phyloP scores from a whole-genome alignment of 257 asterid species.

The Lantana camara region DNA sequence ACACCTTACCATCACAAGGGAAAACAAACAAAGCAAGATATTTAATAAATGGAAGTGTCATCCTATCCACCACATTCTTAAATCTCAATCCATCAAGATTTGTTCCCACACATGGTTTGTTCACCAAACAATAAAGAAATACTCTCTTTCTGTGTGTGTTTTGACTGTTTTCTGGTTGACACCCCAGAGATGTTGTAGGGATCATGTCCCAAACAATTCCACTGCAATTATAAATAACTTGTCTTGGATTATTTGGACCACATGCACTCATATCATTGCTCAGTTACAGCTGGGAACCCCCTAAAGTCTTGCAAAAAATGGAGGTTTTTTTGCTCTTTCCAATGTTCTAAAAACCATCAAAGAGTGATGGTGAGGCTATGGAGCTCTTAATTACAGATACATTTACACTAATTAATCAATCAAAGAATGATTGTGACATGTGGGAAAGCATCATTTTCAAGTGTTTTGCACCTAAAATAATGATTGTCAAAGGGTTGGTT shows the following conservation, averaged over 20 bases:
- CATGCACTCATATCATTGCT: conserved; percentile 65
- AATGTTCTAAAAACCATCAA: conserved; percentile 21
- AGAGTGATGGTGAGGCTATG: conserved; percentile 25
- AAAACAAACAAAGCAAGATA: not conserved
- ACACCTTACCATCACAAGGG: no score
- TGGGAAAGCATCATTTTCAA: conserved; percentile 28
- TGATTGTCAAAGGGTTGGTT: not conserved
- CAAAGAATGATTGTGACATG: conserved; percentile 43
- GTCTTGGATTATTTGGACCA: conserved; percentile 72
- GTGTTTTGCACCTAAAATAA: not conserved
- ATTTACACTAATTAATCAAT: conserved; percentile 12
- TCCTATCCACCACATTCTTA: conserved; percentile 19
- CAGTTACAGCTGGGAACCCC: conserved; percentile 41
- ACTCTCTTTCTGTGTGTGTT: conserved; percentile 16
- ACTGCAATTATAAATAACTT: conserved; percentile 46
- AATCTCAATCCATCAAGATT: conserved; percentile 25
- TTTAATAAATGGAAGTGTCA: not conserved
- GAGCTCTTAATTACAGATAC: conserved; percentile 8
- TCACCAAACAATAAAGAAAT: conserved; percentile 7
- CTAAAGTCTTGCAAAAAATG: conserved; percentile 28
- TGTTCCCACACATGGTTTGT: conserved; percentile 29
- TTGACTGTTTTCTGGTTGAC: conserved; percentile 32
- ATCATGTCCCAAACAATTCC: conserved; percentile 53
- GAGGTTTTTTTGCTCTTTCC: not conserved
- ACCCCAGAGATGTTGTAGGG: conserved; percentile 47